phyloP scores from a whole-genome alignment of 2,329 filamentous ascomycete genomes.

The Metarhizium humberi region DNA sequence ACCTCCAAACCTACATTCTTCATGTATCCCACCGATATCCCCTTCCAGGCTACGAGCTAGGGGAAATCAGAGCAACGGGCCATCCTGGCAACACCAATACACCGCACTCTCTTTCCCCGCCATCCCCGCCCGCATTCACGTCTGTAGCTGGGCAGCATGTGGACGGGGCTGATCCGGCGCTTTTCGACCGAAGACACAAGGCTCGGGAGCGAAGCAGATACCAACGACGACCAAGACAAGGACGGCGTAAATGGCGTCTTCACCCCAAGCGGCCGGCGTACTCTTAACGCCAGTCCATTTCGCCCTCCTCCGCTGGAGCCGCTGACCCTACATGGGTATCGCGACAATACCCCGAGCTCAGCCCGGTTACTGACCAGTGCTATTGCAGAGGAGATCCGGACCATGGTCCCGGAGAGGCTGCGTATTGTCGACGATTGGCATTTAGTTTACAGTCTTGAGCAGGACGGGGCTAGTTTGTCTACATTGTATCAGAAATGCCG shows the following conservation, averaged over 20 bases:
- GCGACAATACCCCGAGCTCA: slow-evolving; percentile 44
- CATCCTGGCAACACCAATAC: not conserved
- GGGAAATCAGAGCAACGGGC: not conserved
- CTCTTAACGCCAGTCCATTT: slow-evolving; percentile 53
- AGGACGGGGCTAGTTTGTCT: slow-evolving; percentile 77
- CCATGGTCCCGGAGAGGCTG: slow-evolving; percentile 77
- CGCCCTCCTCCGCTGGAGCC: slow-evolving; percentile 84
- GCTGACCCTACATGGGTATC: slow-evolving; percentile 59
- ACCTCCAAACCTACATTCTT: not conserved
- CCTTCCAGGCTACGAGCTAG: not conserved
- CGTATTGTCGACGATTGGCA: slow-evolving; percentile 84
- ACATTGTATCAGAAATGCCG: slow-evolving; percentile 80
- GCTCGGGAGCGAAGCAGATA: slow-evolving; percentile 19
- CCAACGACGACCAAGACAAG: slow-evolving; percentile 14
- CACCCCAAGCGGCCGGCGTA: slow-evolving; percentile 40
- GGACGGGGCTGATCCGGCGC: slow-evolving; percentile 58
- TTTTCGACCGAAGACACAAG: slow-evolving; percentile 43
- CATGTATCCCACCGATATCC: not conserved
- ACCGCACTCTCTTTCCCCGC: not conserved
- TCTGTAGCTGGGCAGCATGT: slow-evolving; percentile 28
- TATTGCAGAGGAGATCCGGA: slow-evolving; percentile 85
- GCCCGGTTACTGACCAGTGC: slow-evolving; percentile 60
- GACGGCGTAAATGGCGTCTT: slow-evolving; percentile 51
- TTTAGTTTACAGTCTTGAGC: slow-evolving; percentile 80
- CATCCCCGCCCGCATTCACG: not conserved